Evolutionary conservation across 306 rosid species (phyloP).

Genomic region (Gastrolobium bilobum): DNA sequence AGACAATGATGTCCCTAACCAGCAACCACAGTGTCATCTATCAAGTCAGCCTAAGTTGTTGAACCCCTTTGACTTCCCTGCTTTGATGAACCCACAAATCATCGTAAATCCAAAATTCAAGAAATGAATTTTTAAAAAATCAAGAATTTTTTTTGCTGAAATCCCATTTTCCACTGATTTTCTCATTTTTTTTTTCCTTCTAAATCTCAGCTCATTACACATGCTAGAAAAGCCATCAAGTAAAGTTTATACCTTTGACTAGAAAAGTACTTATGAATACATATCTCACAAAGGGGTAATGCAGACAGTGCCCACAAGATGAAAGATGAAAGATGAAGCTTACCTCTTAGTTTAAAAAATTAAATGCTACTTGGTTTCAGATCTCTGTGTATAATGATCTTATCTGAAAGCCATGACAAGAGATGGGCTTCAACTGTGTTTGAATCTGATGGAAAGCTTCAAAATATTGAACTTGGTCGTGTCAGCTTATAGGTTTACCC

Average conservation of each 20-base stretch:
- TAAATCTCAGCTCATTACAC: not conserved
- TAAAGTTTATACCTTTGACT: conserved; percentile 1
- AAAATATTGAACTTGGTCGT: conserved; percentile 24
- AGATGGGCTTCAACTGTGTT: not conserved
- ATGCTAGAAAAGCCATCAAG: not conserved
- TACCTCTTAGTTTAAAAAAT: conserved; percentile 27
- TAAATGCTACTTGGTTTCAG: conserved; percentile 23
- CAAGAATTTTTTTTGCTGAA: not conserved
- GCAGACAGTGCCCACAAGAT: not conserved
- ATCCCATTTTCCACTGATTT: conserved; percentile 28
- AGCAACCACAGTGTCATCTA: conserved; percentile 29
- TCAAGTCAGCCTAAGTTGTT: conserved; percentile 47
- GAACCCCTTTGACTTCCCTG: conserved; percentile 46
- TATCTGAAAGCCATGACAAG: conserved; percentile 11
- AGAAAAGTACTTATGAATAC: conserved; percentile 8
- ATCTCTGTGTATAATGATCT: conserved; percentile 28
- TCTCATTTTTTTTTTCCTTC: not conserved
- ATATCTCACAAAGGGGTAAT: conserved; percentile 14
- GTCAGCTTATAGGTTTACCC: conserved; percentile 16
- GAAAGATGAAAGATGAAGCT: not conserved
- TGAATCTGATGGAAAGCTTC: conserved; percentile 39
- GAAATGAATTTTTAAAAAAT: not conserved
- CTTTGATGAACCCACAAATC: conserved; percentile 43
- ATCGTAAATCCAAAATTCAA: conserved; percentile 39
- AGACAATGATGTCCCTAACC: not conserved